These are phyloP conservation scores for Tetragonia tetragonoides DNA, from an alignment of 148 eudicot species.

Conservation along the genomic window DNA sequence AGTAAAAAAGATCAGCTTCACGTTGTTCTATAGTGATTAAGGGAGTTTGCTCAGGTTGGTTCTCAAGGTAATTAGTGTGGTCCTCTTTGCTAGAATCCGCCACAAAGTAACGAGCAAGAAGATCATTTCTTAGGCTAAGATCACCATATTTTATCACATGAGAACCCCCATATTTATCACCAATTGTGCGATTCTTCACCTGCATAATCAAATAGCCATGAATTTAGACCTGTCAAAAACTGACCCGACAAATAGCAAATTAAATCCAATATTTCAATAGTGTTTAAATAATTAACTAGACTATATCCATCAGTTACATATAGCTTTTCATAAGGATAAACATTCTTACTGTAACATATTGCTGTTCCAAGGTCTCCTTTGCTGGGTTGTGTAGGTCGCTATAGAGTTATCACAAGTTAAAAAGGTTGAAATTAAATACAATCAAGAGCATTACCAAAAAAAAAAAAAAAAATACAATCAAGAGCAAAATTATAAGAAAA, in stretches of 20 bases:
- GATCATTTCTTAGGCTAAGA: slow-evolving; percentile 13
- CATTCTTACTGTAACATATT: slow-evolving; percentile 24
- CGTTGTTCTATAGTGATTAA: slow-evolving; percentile 29
- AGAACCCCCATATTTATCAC: not conserved
- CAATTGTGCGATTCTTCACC: slow-evolving; percentile 27
- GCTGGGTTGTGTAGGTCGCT: slow-evolving; percentile 27
- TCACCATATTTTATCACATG: slow-evolving; percentile 42
- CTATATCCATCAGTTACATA: not conserved
- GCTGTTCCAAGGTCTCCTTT: slow-evolving; percentile 29
- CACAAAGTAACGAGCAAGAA: slow-evolving; percentile 18
- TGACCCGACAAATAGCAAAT: too few species aligned
- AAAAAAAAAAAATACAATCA: not conserved
- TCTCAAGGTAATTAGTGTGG: not conserved
- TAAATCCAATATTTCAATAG: not conserved
- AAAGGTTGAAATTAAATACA: not conserved
- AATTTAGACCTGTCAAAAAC: not conserved
- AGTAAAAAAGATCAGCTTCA: slow-evolving; percentile 35
- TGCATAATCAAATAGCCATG: not conserved
- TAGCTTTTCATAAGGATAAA: not conserved
- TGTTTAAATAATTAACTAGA: not conserved
- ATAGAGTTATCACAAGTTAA: not conserved
- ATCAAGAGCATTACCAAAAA: not conserved
- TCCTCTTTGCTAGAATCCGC: not conserved
- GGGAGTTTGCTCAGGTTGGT: not conserved
- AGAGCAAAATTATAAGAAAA: too few species aligned